Percentiles rank a stretch among this genome's conserved stretches.
Conservation (phyloP, 2,329 filamentous ascomycete species). For the Geosmithia putterillii region DNA sequence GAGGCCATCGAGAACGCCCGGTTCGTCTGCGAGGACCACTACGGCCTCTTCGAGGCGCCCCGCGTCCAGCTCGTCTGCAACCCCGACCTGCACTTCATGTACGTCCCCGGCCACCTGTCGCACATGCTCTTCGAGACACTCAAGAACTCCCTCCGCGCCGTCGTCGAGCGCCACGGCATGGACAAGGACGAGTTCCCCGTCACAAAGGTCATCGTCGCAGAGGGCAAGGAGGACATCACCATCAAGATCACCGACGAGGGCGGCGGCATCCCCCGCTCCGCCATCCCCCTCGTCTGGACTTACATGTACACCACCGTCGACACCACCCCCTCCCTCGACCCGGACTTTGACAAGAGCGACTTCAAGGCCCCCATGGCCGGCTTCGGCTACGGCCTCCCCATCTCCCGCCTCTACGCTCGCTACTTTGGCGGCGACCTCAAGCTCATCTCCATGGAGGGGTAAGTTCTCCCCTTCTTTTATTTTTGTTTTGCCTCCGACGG, state of each 20-base stretch:
- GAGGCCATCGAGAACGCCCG: constrained; percentile 97
- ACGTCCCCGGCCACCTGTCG: constrained; percentile 94
- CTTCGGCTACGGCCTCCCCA: constrained; percentile 94
- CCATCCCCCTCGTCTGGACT: constrained; percentile 97
- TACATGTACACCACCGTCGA: constrained; percentile 99
- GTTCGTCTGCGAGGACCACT: constrained; percentile 99
- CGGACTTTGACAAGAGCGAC: constrained; percentile 96
- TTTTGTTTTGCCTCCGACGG: no score
- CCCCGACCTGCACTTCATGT: constrained; percentile 95
- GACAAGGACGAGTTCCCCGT: constrained; percentile 95
- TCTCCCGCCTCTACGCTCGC: constrained; percentile 83
- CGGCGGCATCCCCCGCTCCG: constrained; percentile 82
- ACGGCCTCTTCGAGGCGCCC: constrained; percentile 91
- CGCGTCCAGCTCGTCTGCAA: constrained; percentile 96
- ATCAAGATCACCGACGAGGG: constrained; percentile 98
- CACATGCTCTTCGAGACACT: constrained; percentile 99
- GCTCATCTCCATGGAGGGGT: constrained; percentile 99
- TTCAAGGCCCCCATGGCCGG: constrained; percentile 99
- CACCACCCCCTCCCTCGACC: constrained; percentile 85
- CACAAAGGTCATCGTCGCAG: constrained; percentile 93
- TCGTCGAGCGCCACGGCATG: constrained; percentile 88
- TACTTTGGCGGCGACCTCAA: constrained; percentile 98
- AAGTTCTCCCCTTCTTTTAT: constrained; percentile 21
- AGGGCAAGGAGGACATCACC: constrained; percentile 96
- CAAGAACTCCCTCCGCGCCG: constrained; percentile 94